Base-by-base conservation (phyloP, 768 basidiomycete genomes). In the Exidia glandulosa region DNA sequence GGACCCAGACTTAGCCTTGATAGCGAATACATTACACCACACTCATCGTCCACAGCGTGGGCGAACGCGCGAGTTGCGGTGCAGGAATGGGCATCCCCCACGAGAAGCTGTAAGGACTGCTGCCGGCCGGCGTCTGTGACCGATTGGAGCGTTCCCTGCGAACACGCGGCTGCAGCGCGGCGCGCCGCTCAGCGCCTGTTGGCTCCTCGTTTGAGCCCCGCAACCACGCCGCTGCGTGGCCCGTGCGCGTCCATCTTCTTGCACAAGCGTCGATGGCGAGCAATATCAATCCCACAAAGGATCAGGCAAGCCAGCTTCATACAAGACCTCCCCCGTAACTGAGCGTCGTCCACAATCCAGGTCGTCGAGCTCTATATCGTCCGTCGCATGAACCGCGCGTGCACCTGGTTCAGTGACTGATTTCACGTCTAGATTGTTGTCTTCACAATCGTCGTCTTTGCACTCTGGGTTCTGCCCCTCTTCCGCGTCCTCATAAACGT, bases 401-500 rank as follows among this genome's bases (percentile, higher is more conserved):
- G 30, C 19, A 10, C 37, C 16, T 27, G 37, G n/a, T 19, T 29
- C 54, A n/a, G 29, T 31, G 45, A 25, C 48, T 45, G 63, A 63
- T 5, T 55, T 61, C 48, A 23, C 27, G 25, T 61, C 57, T 67
- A 91, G 89, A 85, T 90, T 56, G 82, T 90, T 58, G 88, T 91
- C 57, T 91, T 86, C 77, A 81, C 87, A 56, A 89, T 93, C 61
- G 80, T 92, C 63, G 88, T 90, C 61, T 90, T 91, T 66, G 90
- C 88, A 47, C 79, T 90, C 64, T 93, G 90, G 90, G 88, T 86
- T 72, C 87, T 92, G 47, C 90, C 90, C 3, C 83, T 86, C 60
- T 84, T 84, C 29, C 79, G 90, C 52, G 82, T 84, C 67, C 67
- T 88, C 73, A 91, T 92, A 67, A 88, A 82, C 67, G 50, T 54